Evolutionary conservation across 2,329 filamentous ascomycete genomes (phyloP).

Genomic region (Hortaea werneckii): DNA sequence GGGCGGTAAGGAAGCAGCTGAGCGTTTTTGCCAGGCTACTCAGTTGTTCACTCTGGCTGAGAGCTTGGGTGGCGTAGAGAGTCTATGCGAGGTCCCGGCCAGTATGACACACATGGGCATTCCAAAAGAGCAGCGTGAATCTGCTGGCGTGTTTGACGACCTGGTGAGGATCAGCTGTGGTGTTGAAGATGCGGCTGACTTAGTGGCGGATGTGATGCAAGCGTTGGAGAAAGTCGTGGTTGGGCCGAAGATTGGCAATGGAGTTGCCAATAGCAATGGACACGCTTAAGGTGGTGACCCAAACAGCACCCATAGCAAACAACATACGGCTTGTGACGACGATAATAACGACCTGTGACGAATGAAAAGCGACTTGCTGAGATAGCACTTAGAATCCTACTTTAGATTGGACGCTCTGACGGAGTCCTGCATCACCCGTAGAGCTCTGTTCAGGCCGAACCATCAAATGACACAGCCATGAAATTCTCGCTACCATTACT

Average conservation of each 20-base stretch:
- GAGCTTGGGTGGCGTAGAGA: slow-evolving; percentile 85
- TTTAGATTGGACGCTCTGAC: too few relatives aligned
- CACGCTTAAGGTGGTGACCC: too few relatives aligned
- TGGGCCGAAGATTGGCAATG: slow-evolving; percentile 36
- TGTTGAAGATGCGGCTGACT: slow-evolving; percentile 79
- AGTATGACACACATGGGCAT: slow-evolving; percentile 98
- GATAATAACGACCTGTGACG: too few relatives aligned
- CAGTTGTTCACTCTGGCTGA: slow-evolving; percentile 90
- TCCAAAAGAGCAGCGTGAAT: slow-evolving; percentile 78
- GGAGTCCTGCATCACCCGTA: too few relatives aligned
- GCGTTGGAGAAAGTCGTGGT: slow-evolving; percentile 69
- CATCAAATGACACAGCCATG: too few relatives aligned
- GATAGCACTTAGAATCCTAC: too few relatives aligned
- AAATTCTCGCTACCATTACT: too few relatives aligned
- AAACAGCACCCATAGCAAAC: too few relatives aligned
- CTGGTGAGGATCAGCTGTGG: slow-evolving; percentile 88
- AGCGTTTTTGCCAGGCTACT: slow-evolving; percentile 83
- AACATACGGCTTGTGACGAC: too few relatives aligned
- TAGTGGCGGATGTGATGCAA: slow-evolving; percentile 70
- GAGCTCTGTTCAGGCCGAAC: too few relatives aligned
- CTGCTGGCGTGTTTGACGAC: slow-evolving; percentile 89
- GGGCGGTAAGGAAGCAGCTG: slow-evolving; percentile 75
- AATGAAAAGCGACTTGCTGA: too few relatives aligned
- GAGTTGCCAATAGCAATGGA: slow-evolving; percentile 13
- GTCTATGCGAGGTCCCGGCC: slow-evolving; percentile 79